Conservation (phyloP, 345 rosid species). For the Erysimum cheiranthoides region DNA sequence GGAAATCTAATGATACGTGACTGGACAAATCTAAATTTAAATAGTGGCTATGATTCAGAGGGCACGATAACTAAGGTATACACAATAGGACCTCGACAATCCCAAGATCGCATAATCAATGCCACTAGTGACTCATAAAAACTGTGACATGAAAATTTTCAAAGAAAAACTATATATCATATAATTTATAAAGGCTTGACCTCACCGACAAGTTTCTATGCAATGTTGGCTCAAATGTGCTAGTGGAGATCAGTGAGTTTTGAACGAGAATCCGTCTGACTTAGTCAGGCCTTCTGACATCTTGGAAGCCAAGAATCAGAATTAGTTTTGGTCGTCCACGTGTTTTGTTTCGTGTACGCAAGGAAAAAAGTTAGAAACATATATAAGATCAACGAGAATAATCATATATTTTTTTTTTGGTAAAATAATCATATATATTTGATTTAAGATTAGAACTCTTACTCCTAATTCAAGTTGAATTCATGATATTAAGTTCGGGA, state of each 20-base stretch:
- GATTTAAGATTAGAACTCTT: background rate
- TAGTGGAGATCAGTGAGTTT: conserved; percentile 1
- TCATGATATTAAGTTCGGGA: background rate
- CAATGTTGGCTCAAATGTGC: conserved; percentile 2
- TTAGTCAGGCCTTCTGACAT: conserved; percentile 37
- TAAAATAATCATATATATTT: too few relatives aligned
- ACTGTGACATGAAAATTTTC: background rate
- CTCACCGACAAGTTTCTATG: conserved; percentile 35
- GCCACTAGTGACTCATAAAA: conserved; percentile 10
- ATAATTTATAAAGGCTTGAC: background rate
- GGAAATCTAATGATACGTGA: background rate
- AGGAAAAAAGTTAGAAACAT: background rate
- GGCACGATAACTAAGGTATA: conserved; percentile 10
- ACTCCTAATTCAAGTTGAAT: background rate
- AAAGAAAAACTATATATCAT: background rate
- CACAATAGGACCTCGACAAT: conserved; percentile 9
- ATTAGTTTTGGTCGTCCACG: conserved; percentile 33
- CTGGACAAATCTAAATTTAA: background rate
- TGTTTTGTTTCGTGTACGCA: conserved; percentile 24
- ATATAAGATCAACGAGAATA: background rate
- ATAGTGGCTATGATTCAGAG: background rate
- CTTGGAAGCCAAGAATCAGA: conserved; percentile 15
- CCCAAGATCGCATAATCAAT: conserved; percentile 17
- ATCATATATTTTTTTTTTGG: background rate
- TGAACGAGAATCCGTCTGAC: conserved; percentile 34